phyloP scores from a whole-genome alignment of 805 yeast genomes.

The Myxozyma udenii region DNA sequence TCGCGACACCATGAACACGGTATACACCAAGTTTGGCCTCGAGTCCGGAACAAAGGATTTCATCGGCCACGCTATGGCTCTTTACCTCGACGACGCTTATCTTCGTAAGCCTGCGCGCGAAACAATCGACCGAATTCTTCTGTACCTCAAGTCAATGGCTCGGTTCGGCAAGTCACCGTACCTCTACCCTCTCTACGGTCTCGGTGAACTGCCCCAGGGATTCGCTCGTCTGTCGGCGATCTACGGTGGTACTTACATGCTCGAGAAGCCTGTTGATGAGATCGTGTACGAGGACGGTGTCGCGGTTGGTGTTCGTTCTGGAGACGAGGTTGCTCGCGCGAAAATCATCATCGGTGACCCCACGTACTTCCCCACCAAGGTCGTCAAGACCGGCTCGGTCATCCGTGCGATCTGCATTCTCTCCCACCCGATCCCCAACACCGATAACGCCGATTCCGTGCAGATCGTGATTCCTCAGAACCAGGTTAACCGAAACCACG shows the following conservation, averaged over 20 bases:
- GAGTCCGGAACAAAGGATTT: constrained; percentile 93
- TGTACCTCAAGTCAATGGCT: constrained; percentile 87
- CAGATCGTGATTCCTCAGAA: constrained; percentile 96
- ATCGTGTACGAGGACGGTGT: constrained; percentile 70
- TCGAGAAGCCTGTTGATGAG: constrained; percentile 93
- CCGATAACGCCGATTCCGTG: constrained; percentile 78
- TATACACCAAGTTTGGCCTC: constrained; percentile 82
- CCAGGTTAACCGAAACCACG: constrained; percentile 88
- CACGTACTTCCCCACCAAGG: constrained; percentile 88
- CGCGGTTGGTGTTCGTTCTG: constrained; percentile 83
- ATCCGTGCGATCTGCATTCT: constrained; percentile 84
- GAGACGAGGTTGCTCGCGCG: constrained; percentile 87
- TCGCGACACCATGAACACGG: constrained; percentile 84
- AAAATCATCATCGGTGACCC: constrained; percentile 96
- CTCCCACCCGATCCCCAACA: constrained; percentile 83
- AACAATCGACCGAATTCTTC: constrained; percentile 76
- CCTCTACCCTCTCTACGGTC: constrained; percentile 90
- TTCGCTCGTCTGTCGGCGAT: constrained; percentile 95
- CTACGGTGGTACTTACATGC: constrained; percentile 98
- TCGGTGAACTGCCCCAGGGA: constrained; percentile 98
- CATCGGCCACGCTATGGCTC: constrained; percentile 98
- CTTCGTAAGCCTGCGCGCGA: constrained; percentile 86
- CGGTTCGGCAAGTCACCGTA: constrained; percentile 96
- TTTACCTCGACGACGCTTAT: constrained; percentile 90
- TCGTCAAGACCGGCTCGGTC: constrained; percentile 68